Evolutionary conservation across 768 basidiomycete species (phyloP).

Genomic region (Heimioporus sp.): DNA sequence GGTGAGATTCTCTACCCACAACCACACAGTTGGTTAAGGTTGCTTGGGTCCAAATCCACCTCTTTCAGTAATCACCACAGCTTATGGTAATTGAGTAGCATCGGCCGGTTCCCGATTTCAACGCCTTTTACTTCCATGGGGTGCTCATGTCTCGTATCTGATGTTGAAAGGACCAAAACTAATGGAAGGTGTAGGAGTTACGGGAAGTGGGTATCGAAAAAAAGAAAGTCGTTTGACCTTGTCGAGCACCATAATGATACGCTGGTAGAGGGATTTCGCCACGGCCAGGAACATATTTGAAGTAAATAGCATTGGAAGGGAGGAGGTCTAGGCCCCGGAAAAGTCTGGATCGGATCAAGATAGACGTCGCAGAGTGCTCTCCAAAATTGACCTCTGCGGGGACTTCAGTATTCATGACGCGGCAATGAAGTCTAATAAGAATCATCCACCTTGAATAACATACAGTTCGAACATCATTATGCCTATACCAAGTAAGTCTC

Average conservation of each 20-base stretch:
- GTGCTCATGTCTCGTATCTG: conserved; percentile 71
- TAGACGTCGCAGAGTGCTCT: conserved; percentile 78
- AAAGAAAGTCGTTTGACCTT: conserved; percentile 74
- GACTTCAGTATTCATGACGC: conserved; percentile 3
- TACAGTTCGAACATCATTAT: conserved; percentile 77
- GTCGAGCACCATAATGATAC: conserved; percentile 69
- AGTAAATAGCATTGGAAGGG: conserved; percentile 79
- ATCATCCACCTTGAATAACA: conserved; percentile 59
- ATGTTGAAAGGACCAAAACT: conserved; percentile 68
- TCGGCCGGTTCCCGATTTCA: conserved; percentile 43
- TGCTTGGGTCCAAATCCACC: conserved; percentile 77
- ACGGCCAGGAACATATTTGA: conserved; percentile 45
- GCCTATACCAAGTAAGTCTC: conserved; percentile 75
- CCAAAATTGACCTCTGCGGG: conserved; percentile 66
- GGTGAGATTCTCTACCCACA: conserved; percentile 58
- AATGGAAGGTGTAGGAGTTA: conserved; percentile 66
- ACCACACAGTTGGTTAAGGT: conserved; percentile 59
- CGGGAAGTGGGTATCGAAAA: conserved; percentile 73
- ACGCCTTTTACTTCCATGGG: conserved; percentile 63
- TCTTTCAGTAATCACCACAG: conserved; percentile 67
- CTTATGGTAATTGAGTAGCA: conserved; percentile 46
- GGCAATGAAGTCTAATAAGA: neutral
- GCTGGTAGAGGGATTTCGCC: conserved; percentile 62
- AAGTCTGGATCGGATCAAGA: conserved; percentile 66
- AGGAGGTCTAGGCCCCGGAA: conserved; percentile 84